phyloP scores from a whole-genome alignment of 768 basidiomycete species.

The Omphalotus guepiniiformis region DNA sequence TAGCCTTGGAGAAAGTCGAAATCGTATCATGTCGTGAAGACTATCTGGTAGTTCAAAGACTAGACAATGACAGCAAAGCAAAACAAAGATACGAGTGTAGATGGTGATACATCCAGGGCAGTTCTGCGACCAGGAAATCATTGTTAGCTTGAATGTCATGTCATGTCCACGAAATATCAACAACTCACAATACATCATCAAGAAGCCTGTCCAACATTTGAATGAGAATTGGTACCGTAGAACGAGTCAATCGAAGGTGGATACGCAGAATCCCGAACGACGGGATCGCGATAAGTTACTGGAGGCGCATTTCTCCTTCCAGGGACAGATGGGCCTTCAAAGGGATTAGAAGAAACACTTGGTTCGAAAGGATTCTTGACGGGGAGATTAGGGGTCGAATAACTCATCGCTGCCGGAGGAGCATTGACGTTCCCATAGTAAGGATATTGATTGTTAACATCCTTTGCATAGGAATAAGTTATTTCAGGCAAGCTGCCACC shows the following conservation, averaged over 20 bases:
- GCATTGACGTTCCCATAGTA: conserved; percentile 1
- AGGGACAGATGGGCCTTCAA: neutral
- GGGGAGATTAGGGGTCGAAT: conserved; percentile 1
- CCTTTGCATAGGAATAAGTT: conserved; percentile 5
- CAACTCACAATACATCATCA: neutral
- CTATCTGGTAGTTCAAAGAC: no score
- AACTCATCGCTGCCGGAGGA: neutral
- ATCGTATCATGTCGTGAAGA: no score
- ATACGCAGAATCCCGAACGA: conserved; percentile 3
- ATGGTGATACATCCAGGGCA: no score
- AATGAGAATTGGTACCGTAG: conserved; percentile 3
- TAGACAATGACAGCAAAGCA: no score
- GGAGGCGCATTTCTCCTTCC: neutral
- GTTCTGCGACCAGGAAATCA: no score
- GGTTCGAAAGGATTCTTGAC: conserved; percentile 1
- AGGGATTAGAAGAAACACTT: neutral
- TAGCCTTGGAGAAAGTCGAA: no score
- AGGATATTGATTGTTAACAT: conserved; percentile 9
- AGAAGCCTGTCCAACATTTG: neutral
- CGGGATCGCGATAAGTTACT: neutral
- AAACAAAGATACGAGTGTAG: no score
- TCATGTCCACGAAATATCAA: neutral
- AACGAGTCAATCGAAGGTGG: conserved; percentile 8
- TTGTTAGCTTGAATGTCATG: neutral
- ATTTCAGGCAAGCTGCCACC: conserved; percentile 6